A percentile compares a stretch with the other conserved stretches of the same genome.
phyloP scores from a whole-genome alignment of 108 stramenopile species.

The Pseudonitzschia pungens region DNA sequence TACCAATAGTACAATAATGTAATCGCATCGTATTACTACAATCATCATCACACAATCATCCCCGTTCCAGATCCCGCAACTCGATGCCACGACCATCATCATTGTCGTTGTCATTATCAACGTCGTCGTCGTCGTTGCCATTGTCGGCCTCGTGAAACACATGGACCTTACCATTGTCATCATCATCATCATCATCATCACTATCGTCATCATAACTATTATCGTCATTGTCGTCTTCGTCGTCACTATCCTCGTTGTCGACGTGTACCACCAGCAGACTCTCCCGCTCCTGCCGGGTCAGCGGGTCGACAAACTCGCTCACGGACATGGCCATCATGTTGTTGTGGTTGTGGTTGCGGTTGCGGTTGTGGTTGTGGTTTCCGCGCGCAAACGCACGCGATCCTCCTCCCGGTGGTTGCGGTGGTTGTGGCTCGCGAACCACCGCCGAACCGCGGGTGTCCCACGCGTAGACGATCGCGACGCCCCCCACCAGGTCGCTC shows the following conservation, averaged over 20 bases:
- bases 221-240: neutral
- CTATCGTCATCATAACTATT: neutral
- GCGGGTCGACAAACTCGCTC: conserved; percentile 1
- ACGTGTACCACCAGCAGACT: neutral
- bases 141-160: neutral
- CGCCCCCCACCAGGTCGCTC: conserved; percentile 25
- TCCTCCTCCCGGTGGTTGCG: no score
- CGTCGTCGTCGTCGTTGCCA: neutral
- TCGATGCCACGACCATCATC: neutral
- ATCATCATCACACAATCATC: no score
- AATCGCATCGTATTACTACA: no score
- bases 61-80: no score
- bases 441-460: no score
- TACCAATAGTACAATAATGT: no score
- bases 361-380: no score
- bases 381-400: no score
- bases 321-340: conserved; percentile 1
- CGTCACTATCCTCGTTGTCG: neutral
- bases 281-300: neutral
- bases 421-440: no score
- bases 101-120: neutral
- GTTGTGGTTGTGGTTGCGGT: neutral
- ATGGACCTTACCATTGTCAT: neutral
- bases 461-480: conserved; percentile 32
- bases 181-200: neutral